Conservation (phyloP, 2,329 filamentous ascomycete genomes). For the Fusarium tanahbumbuense region DNA sequence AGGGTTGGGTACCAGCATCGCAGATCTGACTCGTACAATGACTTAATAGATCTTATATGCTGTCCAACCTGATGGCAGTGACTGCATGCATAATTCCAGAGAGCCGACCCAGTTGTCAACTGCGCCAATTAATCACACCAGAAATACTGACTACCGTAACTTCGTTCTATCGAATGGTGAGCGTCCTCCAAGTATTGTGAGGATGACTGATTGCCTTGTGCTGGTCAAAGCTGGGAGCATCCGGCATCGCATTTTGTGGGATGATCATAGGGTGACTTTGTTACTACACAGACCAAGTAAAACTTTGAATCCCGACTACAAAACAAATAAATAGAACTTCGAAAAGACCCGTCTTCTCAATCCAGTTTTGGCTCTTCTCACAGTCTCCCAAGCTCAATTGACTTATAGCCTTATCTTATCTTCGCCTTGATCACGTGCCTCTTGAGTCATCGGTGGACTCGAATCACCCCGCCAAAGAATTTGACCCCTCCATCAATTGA, state of each 20-base stretch:
- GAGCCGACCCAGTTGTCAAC: too few relatives aligned
- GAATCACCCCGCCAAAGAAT: slow-evolving; percentile 43
- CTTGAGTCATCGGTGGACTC: slow-evolving; percentile 38
- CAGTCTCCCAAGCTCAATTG: background rate
- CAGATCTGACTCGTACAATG: background rate
- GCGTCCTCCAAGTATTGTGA: background rate
- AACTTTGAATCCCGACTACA: fast-evolving
- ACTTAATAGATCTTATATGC: fast-evolving
- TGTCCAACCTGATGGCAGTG: background rate
- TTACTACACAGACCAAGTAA: too few relatives aligned
- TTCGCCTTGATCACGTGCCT: slow-evolving; percentile 31
- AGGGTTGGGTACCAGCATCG: background rate
- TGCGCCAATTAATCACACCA: too few relatives aligned
- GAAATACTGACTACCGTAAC: fast-evolving
- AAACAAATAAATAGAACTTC: background rate
- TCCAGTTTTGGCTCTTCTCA: background rate
- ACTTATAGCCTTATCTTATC: slow-evolving; percentile 1
- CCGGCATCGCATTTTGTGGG: background rate
- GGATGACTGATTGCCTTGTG: background rate
- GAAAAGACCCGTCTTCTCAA: background rate
- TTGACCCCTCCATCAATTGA: slow-evolving; percentile 44
- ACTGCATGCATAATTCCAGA: background rate
- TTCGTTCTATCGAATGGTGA: background rate
- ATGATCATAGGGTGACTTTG: background rate
- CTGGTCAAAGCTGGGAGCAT: background rate